A percentile compares a stretch with the other conserved stretches of the same genome.
phyloP scores from a whole-genome alignment of 495 filamentous ascomycete genomes.

The Penicillium herquei region DNA sequence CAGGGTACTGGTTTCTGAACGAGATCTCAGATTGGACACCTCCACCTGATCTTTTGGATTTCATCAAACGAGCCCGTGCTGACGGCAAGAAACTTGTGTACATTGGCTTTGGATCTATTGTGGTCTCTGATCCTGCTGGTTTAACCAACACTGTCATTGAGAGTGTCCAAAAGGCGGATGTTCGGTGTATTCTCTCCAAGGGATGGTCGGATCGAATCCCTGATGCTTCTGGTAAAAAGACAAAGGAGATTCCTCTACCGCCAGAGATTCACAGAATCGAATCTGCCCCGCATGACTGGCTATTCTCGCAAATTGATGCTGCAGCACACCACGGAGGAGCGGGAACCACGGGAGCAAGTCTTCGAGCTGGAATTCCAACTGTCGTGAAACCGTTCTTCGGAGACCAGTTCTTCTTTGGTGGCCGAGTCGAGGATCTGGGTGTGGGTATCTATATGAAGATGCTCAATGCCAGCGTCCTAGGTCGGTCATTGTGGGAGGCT shows the following conservation, averaged over 20 bases:
- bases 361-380: slow-evolving; percentile 88
- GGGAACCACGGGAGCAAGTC: slow-evolving; percentile 91
- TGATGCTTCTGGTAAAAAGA: slow-evolving; percentile 53
- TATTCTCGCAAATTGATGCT: slow-evolving; percentile 91
- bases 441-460: slow-evolving; percentile 89
- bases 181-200: slow-evolving; percentile 93
- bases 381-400: slow-evolving; percentile 97
- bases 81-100: slow-evolving; percentile 94
- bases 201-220: slow-evolving; percentile 96
- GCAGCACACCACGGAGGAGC: slow-evolving; percentile 93
- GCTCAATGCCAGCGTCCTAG: slow-evolving; percentile 78
- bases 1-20: slow-evolving; percentile 96
- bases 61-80: slow-evolving; percentile 73
- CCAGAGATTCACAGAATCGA: slow-evolving; percentile 83
- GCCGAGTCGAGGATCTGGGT: slow-evolving; percentile 84
- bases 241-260: slow-evolving; percentile 69
- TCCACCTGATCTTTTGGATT: slow-evolving; percentile 68
- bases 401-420: slow-evolving; percentile 95
- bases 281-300: slow-evolving; percentile 93
- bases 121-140: slow-evolving; percentile 85
- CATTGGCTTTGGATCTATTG: slow-evolving; percentile 94
- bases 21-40: slow-evolving; percentile 76
- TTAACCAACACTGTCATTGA: slow-evolving; percentile 88
- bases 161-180: slow-evolving; percentile 86
- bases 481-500: slow-evolving; percentile 86